phyloP scores from a whole-genome alignment of 2,329 filamentous ascomycete species.

The Penicillium italicum region DNA sequence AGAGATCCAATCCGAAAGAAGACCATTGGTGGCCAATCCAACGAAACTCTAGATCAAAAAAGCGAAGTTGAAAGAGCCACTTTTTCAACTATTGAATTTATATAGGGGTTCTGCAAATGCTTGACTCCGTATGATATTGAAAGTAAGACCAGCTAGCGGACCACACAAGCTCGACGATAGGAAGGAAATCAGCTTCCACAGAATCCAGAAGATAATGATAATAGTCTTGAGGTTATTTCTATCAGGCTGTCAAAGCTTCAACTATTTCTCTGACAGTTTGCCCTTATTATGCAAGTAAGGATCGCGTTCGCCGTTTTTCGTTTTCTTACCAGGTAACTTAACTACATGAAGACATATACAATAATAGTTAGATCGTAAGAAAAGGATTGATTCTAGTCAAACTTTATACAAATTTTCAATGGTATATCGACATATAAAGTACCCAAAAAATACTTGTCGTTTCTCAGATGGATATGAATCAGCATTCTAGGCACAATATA shows the following conservation, averaged over 20 bases:
- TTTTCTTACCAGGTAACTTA: slow-evolving; percentile 12
- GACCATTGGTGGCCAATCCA: slow-evolving; percentile 54
- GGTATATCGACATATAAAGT: too few relatives aligned
- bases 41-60: slow-evolving; percentile 54
- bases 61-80: slow-evolving; percentile 58
- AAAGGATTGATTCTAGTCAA: too few relatives aligned
- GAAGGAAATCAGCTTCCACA: slow-evolving; percentile 62
- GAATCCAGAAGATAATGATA: slow-evolving; percentile 56
- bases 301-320: slow-evolving; percentile 40
- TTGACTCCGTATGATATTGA: slow-evolving; percentile 58
- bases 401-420: too few relatives aligned
- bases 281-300: slow-evolving; percentile 56
- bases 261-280: too few relatives aligned
- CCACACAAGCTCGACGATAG: slow-evolving; percentile 30
- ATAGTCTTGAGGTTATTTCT: slow-evolving; percentile 34
- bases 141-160: too few relatives aligned
- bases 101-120: slow-evolving; percentile 56
- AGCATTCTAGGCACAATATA: too few relatives aligned
- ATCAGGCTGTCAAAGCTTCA: too few relatives aligned
- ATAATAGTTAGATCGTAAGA: too few relatives aligned
- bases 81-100: slow-evolving; percentile 48
- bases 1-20: slow-evolving; percentile 56
- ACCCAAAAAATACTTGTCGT: too few relatives aligned
- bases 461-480: too few relatives aligned
- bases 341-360: too few relatives aligned